Conservation (phyloP, 306 rosid genomes). For the Senna siamea region DNA sequence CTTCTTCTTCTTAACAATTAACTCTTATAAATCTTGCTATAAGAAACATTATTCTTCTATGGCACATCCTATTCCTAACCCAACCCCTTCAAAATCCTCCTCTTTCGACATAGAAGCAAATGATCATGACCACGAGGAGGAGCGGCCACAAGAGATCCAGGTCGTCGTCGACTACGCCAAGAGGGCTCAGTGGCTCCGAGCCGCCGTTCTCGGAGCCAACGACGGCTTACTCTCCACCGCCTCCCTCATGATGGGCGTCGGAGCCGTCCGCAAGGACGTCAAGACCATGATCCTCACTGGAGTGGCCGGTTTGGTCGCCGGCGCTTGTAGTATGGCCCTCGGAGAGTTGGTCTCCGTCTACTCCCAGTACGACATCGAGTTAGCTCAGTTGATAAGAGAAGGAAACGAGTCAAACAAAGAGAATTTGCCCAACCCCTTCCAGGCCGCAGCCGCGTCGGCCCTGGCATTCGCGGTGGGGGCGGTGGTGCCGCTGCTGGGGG, state of each 20-base stretch:
- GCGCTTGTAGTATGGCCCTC: slow-evolving; percentile 57
- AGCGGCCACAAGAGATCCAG: background rate
- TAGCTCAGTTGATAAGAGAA: slow-evolving; percentile 41
- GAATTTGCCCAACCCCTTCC: slow-evolving; percentile 45
- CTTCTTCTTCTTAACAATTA: background rate
- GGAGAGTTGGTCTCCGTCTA: slow-evolving; percentile 55
- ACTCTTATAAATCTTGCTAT: no score
- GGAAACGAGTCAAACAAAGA: background rate
- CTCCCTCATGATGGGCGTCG: slow-evolving; percentile 52
- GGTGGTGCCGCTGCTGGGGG: slow-evolving; percentile 42
- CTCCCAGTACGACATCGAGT: slow-evolving; percentile 49
- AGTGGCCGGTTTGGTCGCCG: slow-evolving; percentile 42
- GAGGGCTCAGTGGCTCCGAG: slow-evolving; percentile 55
- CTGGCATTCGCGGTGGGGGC: slow-evolving; percentile 39
- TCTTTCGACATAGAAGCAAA: slow-evolving; percentile 11
- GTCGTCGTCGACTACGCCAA: slow-evolving; percentile 40
- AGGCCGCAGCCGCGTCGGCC: slow-evolving; percentile 43
- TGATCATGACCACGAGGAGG: background rate
- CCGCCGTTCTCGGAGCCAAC: slow-evolving; percentile 49
- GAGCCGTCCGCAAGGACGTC: slow-evolving; percentile 45
- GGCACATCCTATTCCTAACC: slow-evolving; percentile 30
- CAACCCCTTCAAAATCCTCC: background rate
- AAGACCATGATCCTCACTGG: slow-evolving; percentile 51
- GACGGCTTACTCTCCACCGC: slow-evolving; percentile 53
- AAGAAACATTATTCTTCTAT: background rate